These are phyloP conservation scores for Leccinum obscurum DNA, from an alignment of 768 basidiomycete species.

Conservation along the genomic window DNA sequence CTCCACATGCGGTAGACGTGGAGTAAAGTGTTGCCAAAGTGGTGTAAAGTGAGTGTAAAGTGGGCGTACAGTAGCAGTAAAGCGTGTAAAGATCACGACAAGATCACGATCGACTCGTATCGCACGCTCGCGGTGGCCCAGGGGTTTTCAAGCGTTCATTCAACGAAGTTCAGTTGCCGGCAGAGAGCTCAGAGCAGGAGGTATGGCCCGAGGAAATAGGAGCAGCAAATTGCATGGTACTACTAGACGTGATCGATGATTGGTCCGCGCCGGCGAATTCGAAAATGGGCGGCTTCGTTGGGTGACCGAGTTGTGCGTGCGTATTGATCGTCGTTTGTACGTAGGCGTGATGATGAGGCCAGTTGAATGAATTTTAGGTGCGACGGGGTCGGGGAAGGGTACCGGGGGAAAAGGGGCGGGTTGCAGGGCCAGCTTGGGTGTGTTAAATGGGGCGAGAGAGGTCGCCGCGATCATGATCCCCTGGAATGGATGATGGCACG, in stretches of 20 bases:
- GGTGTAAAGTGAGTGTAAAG: too few relatives aligned
- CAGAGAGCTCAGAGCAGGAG: too few relatives aligned
- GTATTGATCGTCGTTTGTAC: background rate
- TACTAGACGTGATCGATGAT: background rate
- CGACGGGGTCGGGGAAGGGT: background rate
- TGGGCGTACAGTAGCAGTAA: too few relatives aligned
- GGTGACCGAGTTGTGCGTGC: background rate
- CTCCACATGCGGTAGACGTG: too few relatives aligned
- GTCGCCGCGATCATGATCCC: background rate
- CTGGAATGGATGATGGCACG: background rate
- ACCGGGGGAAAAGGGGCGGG: background rate
- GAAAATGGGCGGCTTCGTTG: background rate
- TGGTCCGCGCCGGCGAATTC: background rate
- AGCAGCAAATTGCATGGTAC: background rate
- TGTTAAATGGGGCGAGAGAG: background rate
- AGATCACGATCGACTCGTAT: background rate
- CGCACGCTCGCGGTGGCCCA: too few relatives aligned
- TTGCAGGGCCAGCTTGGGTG: background rate
- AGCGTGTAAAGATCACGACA: too few relatives aligned
- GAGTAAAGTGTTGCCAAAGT: too few relatives aligned
- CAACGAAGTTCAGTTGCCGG: too few relatives aligned
- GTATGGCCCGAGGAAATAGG: background rate
- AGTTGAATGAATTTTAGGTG: background rate
- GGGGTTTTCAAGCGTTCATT: too few relatives aligned
- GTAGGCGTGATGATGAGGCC: background rate